Percentiles rank a stretch among this genome's conserved stretches.
Evolutionary conservation across 2,329 filamentous ascomycete genomes (phyloP).

Genomic region (Neopestalotiopsis rosae): DNA sequence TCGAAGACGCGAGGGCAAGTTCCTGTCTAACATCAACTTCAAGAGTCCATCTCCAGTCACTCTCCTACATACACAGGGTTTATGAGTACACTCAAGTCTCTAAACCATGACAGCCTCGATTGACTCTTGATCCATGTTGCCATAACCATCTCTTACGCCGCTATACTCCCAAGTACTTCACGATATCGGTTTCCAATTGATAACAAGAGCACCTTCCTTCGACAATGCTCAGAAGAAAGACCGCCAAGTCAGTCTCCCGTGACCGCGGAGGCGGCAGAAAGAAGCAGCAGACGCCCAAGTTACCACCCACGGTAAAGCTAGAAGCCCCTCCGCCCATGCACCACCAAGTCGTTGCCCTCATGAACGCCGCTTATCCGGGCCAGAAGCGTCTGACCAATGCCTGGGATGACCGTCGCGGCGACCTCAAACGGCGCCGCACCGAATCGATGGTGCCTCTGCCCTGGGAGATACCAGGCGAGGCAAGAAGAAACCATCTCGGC

Average conservation of each 20-base stretch:
- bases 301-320: neutral
- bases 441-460: conserved; percentile 1
- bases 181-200: too few relatives aligned
- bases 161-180: too few relatives aligned
- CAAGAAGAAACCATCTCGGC: neutral
- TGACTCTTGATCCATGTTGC: neutral
- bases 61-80: neutral
- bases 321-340: conserved; percentile 10
- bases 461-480: neutral
- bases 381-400: conserved; percentile 14
- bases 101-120: neutral
- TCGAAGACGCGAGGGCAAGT: neutral
- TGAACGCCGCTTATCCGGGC: conserved; percentile 12
- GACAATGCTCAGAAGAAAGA: neutral
- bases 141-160: too few relatives aligned
- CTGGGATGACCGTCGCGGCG: conserved; percentile 16
- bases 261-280: neutral
- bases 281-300: neutral
- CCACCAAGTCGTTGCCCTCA: conserved; percentile 12
- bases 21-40: neutral
- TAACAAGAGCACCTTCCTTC: neutral
- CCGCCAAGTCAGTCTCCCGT: neutral
- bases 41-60: neutral
- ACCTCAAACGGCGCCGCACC: conserved; percentile 14
- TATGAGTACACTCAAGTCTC: neutral